Percentiles rank a stretch among this genome's conserved stretches.
These are phyloP conservation scores for Exserohilum rostratum DNA, from an alignment of 2,329 filamentous ascomycete species.

Conservation along the genomic window DNA sequence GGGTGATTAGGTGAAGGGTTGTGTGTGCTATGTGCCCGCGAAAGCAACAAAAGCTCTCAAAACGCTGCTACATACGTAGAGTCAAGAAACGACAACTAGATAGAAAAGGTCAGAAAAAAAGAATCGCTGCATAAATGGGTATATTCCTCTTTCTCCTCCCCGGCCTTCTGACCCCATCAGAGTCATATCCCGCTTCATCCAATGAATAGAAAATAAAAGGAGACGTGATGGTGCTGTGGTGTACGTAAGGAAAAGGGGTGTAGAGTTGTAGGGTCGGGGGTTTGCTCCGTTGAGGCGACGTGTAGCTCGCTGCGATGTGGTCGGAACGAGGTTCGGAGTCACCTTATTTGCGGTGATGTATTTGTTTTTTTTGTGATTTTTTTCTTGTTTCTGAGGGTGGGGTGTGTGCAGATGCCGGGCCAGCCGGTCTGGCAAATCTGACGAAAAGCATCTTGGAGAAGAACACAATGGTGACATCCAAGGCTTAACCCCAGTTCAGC, in stretches of 20 bases:
- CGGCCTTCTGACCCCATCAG: background rate
- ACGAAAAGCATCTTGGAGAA: background rate
- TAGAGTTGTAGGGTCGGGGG: conserved; percentile 16
- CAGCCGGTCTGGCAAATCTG: conserved; percentile 28
- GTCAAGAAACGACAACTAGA: background rate
- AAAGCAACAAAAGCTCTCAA: conserved; percentile 2
- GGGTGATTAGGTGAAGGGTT: conserved; percentile 14
- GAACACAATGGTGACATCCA: background rate
- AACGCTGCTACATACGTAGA: conserved; percentile 10
- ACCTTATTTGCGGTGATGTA: conserved; percentile 46
- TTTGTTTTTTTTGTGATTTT: conserved; percentile 15
- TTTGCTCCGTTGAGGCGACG: conserved; percentile 43
- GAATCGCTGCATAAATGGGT: conserved; percentile 21
- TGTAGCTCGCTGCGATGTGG: conserved; percentile 38
- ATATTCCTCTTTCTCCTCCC: conserved; percentile 7
- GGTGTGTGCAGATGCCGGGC: conserved; percentile 29
- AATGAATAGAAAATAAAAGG: conserved; percentile 4
- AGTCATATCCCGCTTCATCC: background rate
- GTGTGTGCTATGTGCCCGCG: background rate
- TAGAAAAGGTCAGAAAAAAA: conserved; percentile 11
- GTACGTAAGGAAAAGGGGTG: conserved; percentile 27
- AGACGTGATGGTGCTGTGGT: conserved; percentile 1
- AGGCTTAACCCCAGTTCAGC: conserved; percentile 41
- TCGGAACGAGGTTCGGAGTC: conserved; percentile 45
- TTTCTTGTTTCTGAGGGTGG: conserved; percentile 23